phyloP scores from a whole-genome alignment of 164 flowering plant genomes.

The Umbellularia californica region DNA sequence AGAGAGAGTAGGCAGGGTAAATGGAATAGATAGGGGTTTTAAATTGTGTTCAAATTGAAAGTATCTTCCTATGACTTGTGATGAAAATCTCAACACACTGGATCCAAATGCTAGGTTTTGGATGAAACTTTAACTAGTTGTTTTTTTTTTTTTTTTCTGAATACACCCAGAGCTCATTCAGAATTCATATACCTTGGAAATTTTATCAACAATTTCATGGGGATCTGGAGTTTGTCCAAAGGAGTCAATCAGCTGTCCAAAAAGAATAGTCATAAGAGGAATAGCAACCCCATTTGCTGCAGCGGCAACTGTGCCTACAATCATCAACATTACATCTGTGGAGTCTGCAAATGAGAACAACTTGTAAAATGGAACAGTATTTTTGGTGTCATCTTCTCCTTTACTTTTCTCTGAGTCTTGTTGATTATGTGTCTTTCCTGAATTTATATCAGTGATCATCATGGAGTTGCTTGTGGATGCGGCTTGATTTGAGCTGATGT shows the following conservation, averaged over 20 bases:
- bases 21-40: too few relatives aligned
- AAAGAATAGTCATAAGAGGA: slow-evolving; percentile 40
- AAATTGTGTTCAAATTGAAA: not conserved
- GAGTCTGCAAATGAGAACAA: slow-evolving; percentile 22
- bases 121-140: not conserved
- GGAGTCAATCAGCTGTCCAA: slow-evolving; percentile 31
- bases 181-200: slow-evolving; percentile 31
- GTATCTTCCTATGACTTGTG: not conserved
- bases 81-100: not conserved
- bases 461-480: not conserved
- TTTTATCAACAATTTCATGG: slow-evolving; percentile 22
- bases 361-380: slow-evolving; percentile 16
- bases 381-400: not conserved
- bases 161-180: too few relatives aligned
- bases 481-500: not conserved
- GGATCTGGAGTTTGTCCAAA: slow-evolving; percentile 20
- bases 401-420: not conserved
- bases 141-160: too few relatives aligned
- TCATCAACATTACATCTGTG: slow-evolving; percentile 16
- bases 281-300: slow-evolving; percentile 33
- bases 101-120: not conserved
- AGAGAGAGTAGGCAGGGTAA: not conserved
- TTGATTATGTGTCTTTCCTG: not conserved
- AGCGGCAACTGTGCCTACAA: slow-evolving; percentile 34
- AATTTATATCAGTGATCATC: not conserved